Conservation (phyloP, 169 alveolate genomes). For the Miamiensis avidus region DNA sequence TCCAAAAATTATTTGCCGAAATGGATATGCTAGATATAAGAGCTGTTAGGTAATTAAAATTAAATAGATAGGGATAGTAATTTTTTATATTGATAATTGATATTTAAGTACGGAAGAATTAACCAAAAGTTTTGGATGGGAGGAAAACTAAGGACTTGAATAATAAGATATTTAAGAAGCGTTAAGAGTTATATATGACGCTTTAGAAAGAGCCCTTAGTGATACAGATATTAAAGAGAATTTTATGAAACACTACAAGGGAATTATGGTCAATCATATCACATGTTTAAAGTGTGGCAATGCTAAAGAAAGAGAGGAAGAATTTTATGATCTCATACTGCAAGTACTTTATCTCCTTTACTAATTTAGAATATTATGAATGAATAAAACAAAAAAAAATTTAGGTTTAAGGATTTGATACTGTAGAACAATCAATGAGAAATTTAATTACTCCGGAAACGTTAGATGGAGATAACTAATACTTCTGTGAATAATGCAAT, state of each 20-base stretch:
- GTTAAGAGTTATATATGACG: constrained; percentile 68
- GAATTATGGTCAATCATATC: constrained; percentile 54
- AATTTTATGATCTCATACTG: constrained; percentile 62
- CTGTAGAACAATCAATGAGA: constrained; percentile 60
- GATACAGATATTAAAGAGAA: constrained; percentile 57
- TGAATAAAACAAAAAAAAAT: background rate
- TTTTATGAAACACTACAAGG: constrained; percentile 25
- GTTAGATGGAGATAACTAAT: constrained; percentile 56
- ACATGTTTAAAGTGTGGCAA: constrained; percentile 60
- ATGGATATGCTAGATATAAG: constrained; percentile 55
- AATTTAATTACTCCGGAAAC: constrained; percentile 53
- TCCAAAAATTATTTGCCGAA: constrained; percentile 72
- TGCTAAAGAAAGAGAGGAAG: constrained; percentile 58
- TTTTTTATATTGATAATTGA: too few relatives aligned
- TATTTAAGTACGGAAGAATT: constrained; percentile 66
- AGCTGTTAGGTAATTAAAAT: constrained; percentile 36
- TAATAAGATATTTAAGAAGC: constrained; percentile 83
- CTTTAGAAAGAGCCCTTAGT: constrained; percentile 64
- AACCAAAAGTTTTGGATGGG: constrained; percentile 83
- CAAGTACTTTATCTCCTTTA: too few relatives aligned
- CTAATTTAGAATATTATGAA: background rate
- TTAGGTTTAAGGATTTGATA: constrained; percentile 53
- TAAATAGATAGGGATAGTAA: background rate
- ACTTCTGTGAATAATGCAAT: constrained; percentile 72
- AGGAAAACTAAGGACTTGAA: constrained; percentile 55